Percentiles rank a stretch among this genome's conserved stretches.
Conservation (phyloP, 1,139 yeast genomes). For the Petasospora fabianii region DNA sequence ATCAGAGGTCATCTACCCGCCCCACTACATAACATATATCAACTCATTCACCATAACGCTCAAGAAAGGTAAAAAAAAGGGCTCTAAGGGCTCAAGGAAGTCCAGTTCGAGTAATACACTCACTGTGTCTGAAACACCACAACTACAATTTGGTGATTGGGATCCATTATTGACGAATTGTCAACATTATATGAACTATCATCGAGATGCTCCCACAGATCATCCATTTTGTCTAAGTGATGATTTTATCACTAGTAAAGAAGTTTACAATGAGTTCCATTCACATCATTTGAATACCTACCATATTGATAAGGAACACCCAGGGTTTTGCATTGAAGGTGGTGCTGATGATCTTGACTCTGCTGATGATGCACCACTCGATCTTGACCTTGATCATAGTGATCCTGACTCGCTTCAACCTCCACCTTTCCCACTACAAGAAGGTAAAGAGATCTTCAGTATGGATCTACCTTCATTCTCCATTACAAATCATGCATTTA, state of each 20-base stretch:
- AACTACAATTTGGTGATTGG: conserved; percentile 10
- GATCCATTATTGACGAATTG: conserved; percentile 14
- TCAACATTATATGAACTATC: conserved; percentile 10
- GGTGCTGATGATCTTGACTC: conserved; percentile 1
- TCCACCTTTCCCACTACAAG: conserved; percentile 5
- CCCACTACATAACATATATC: not conserved
- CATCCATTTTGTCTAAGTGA: not conserved
- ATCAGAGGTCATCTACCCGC: too few species aligned
- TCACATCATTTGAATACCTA: conserved; percentile 6
- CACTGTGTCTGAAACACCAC: not conserved
- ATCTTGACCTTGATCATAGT: conserved; percentile 1
- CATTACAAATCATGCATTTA: conserved; percentile 28
- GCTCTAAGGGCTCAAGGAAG: conserved; percentile 20
- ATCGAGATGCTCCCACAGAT: conserved; percentile 6
- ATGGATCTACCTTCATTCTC: conserved; percentile 28
- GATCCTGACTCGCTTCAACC: not conserved
- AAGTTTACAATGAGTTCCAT: conserved; percentile 4
- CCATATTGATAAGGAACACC: conserved; percentile 12
- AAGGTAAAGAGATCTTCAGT: conserved; percentile 27
- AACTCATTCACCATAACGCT: conserved; percentile 13
- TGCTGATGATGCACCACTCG: not conserved
- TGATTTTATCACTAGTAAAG: not conserved
- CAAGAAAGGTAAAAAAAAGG: conserved; percentile 20
- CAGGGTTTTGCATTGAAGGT: conserved; percentile 10
- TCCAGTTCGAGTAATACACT: conserved; percentile 3